These are phyloP conservation scores for Penicillium sp. DNA, from an alignment of 2,329 filamentous ascomycete species.

Conservation along the genomic window DNA sequence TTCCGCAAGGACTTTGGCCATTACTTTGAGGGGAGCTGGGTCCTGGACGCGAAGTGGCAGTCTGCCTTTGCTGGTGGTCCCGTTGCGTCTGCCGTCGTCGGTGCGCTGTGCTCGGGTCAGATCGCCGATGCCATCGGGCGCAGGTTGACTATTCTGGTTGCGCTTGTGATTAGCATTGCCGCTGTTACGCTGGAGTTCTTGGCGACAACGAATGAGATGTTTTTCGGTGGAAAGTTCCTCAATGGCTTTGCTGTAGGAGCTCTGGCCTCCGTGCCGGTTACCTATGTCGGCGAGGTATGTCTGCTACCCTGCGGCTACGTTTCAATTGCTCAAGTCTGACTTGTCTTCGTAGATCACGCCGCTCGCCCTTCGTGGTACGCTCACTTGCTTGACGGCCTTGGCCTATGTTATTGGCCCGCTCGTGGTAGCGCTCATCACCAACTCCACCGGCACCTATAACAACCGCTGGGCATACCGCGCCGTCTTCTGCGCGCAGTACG, in stretches of 20 bases:
- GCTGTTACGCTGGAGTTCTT: constrained; percentile 48
- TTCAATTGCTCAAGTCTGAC: background rate
- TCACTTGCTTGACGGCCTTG: constrained; percentile 43
- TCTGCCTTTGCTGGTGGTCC: constrained; percentile 48
- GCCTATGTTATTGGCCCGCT: constrained; percentile 47
- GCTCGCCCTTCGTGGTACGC: constrained; percentile 39
- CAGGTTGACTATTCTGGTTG: constrained; percentile 34
- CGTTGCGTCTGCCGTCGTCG: constrained; percentile 39
- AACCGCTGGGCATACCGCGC: constrained; percentile 48
- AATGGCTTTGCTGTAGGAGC: constrained; percentile 47
- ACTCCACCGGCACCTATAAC: constrained; percentile 40
- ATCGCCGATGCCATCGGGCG: constrained; percentile 17
- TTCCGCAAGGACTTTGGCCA: constrained; percentile 51
- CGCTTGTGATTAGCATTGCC: constrained; percentile 40
- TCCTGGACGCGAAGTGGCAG: constrained; percentile 49
- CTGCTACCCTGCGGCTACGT: background rate
- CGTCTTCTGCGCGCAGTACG: constrained; percentile 47
- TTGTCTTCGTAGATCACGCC: constrained; percentile 36
- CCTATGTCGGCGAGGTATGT: constrained; percentile 36
- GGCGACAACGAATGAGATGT: constrained; percentile 44
- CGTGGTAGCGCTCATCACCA: constrained; percentile 41
- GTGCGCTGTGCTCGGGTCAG: constrained; percentile 18
- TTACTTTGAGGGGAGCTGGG: constrained; percentile 40
- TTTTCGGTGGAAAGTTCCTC: constrained; percentile 49
- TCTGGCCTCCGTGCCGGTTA: constrained; percentile 42